These are phyloP conservation scores for Quillaja saponaria DNA, from an alignment of 306 rosid species.

Conservation along the genomic window DNA sequence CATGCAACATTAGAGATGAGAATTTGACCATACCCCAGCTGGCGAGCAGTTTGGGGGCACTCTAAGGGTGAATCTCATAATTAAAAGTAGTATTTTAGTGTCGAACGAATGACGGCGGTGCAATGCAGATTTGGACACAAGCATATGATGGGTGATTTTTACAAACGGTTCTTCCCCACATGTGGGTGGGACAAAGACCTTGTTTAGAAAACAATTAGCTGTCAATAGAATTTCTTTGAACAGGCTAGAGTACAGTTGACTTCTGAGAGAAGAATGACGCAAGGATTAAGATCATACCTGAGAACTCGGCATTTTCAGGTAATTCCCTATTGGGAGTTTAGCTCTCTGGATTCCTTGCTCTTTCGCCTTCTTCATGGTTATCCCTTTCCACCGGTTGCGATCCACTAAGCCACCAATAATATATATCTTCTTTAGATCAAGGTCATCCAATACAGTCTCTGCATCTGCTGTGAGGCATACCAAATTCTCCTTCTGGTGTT, in stretches of 20 bases:
- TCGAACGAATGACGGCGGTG: background rate
- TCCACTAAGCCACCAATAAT: slow-evolving; percentile 90
- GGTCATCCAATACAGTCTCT: slow-evolving; percentile 76
- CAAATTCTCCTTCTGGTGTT: slow-evolving; percentile 62
- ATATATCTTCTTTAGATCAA: slow-evolving; percentile 69
- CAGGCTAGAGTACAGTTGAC: background rate
- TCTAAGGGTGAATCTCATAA: background rate
- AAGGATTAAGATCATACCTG: slow-evolving; percentile 60
- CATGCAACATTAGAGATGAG: slow-evolving; percentile 11
- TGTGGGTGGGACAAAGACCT: background rate
- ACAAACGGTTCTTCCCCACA: background rate
- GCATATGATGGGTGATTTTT: too few species aligned
- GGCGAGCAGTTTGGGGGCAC: background rate
- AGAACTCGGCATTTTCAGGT: slow-evolving; percentile 84
- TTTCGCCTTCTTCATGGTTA: slow-evolving; percentile 81
- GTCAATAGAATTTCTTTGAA: background rate
- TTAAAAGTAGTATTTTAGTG: background rate
- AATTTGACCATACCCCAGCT: background rate
- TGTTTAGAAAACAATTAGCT: background rate
- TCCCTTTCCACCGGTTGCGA: slow-evolving; percentile 90
- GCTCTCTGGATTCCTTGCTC: slow-evolving; percentile 93
- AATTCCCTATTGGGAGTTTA: slow-evolving; percentile 79
- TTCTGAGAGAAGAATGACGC: background rate
- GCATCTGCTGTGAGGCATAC: slow-evolving; percentile 91
- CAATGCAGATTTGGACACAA: background rate